Percentiles rank a stretch among this genome's conserved stretches.
Evolutionary conservation across 805 yeast genomes (phyloP).

Genomic region (Lipomyces sp.): DNA sequence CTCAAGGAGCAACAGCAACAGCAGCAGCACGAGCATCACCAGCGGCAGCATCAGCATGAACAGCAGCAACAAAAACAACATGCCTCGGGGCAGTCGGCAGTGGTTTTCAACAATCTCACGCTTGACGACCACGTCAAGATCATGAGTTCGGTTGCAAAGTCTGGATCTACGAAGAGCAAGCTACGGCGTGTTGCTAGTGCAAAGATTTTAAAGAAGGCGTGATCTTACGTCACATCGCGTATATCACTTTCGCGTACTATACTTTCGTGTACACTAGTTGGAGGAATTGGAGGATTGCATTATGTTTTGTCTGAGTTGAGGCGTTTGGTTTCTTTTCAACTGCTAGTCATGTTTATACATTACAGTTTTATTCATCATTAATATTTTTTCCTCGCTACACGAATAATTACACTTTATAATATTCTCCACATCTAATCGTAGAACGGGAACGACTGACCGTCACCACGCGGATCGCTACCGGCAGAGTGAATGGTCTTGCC

Average conservation of each 20-base stretch:
- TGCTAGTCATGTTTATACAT: no score
- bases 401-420: no score
- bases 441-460: conserved; percentile 57
- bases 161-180: conserved; percentile 9
- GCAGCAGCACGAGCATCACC: not conserved
- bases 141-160: conserved; percentile 18
- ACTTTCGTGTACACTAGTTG: no score
- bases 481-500: conserved; percentile 55
- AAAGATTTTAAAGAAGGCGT: conserved; percentile 1
- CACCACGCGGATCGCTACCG: conserved; percentile 82
- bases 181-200: not conserved
- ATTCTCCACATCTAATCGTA: conserved; percentile 14
- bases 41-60: not conserved
- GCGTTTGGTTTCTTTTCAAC: no score
- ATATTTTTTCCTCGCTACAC: no score
- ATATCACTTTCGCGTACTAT: no score
- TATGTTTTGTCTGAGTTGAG: no score
- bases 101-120: conserved; percentile 12
- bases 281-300: no score
- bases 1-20: conserved; percentile 4
- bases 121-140: conserved; percentile 18
- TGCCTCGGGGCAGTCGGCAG: not conserved
- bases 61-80: not conserved
- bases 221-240: not conserved
- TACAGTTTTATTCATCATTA: no score